A percentile compares a stretch with the other conserved stretches of the same genome.
phyloP scores from a whole-genome alignment of 805 yeast species.

The Sugiyamaella marilandica region DNA sequence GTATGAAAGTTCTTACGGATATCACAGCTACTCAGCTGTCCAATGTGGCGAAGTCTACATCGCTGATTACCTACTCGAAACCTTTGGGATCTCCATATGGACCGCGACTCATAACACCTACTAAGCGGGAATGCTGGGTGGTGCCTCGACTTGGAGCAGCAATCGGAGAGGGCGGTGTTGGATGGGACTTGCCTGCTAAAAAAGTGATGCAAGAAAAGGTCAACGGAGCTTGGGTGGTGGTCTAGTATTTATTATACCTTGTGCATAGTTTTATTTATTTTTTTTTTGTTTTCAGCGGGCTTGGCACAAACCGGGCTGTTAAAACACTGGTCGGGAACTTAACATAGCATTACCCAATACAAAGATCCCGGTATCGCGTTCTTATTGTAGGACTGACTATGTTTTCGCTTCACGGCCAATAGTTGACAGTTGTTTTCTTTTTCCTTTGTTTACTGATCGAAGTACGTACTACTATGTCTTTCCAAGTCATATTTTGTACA shows the following conservation, averaged over 20 bases:
- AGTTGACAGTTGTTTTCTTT: no score
- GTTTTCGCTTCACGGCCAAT: no score
- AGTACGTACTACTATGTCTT: no score
- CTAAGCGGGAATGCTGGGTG: slow-evolving; percentile 81
- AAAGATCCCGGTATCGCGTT: no score
- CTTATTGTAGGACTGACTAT: no score
- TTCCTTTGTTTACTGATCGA: no score
- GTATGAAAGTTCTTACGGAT: slow-evolving; percentile 69
- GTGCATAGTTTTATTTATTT: no score
- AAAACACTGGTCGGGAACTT: no score
- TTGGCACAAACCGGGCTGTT: no score
- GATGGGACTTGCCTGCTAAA: slow-evolving; percentile 85
- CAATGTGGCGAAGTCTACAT: slow-evolving; percentile 68
- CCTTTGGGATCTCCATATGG: slow-evolving; percentile 90
- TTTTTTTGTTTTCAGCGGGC: no score
- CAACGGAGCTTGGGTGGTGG: slow-evolving; percentile 60
- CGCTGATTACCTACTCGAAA: slow-evolving; percentile 76
- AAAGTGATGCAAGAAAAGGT: slow-evolving; percentile 68
- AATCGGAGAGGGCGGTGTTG: slow-evolving; percentile 75
- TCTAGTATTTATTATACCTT: neutral
- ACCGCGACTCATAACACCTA: slow-evolving; percentile 59
- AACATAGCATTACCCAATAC: no score
- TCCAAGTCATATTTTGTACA: no score
- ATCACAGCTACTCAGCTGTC: slow-evolving; percentile 70
- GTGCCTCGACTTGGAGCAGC: slow-evolving; percentile 86